Percentiles rank a stretch among this genome's conserved stretches.
Conservation (phyloP, 495 filamentous ascomycete genomes). For the Aspergillus haitiensis region DNA sequence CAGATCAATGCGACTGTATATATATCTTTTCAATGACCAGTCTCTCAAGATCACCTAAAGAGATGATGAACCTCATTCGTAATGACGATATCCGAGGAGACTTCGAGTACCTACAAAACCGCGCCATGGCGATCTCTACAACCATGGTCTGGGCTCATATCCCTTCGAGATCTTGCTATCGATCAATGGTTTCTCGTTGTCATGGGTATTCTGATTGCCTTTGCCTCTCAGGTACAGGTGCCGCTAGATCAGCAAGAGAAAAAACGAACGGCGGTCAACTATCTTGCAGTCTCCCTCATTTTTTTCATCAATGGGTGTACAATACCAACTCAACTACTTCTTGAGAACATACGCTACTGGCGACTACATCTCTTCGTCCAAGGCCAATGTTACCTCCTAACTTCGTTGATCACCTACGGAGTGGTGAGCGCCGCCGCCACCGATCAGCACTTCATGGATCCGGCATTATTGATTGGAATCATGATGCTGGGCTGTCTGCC, state of each 20-base stretch:
- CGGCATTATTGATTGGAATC: conserved; percentile 41
- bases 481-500: conserved; percentile 39
- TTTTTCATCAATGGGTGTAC: conserved; percentile 47
- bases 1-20: too few species aligned
- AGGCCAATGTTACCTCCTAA: neutral
- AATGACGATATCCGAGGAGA: too few species aligned
- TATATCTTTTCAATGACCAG: too few species aligned
- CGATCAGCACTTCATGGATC: conserved; percentile 40
- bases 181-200: neutral
- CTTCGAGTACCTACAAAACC: neutral
- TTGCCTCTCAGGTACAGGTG: conserved; percentile 44
- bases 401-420: neutral
- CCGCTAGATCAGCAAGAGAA: conserved; percentile 30
- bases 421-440: conserved; percentile 28
- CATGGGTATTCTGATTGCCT: conserved; percentile 24
- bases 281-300: conserved; percentile 39
- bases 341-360: neutral
- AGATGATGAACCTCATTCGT: too few species aligned
- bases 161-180: neutral
- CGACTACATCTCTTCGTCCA: neutral
- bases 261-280: conserved; percentile 37
- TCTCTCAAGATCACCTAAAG: too few species aligned
- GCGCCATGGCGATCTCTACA: neutral
- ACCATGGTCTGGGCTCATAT: neutral
- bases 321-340: conserved; percentile 29